These are phyloP conservation scores for Aurinia saxatilis DNA, from an alignment of 345 rosid species.

Conservation along the genomic window DNA sequence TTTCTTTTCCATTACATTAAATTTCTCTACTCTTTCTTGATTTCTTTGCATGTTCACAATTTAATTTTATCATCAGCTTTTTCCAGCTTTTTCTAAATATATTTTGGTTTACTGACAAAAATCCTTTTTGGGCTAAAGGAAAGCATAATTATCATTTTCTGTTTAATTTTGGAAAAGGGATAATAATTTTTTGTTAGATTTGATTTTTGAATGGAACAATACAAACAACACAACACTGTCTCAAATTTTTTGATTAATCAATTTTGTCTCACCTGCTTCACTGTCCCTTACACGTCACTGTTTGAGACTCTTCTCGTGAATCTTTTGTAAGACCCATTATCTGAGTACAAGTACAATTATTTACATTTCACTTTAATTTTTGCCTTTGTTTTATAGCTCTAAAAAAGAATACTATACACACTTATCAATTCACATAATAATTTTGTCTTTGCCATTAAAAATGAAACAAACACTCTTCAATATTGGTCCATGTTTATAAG, in stretches of 20 bases:
- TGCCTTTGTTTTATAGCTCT: conserved; percentile 8
- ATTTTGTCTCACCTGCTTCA: conserved; percentile 27
- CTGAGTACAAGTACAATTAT: conserved; percentile 25
- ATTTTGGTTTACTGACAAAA: conserved; percentile 13
- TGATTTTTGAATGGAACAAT: conserved; percentile 20
- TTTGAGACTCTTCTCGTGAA: conserved; percentile 26
- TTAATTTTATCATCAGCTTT: conserved; percentile 23
- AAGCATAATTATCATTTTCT: neutral
- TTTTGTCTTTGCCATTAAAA: neutral
- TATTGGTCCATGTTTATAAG: too few species aligned
- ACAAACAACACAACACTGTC: conserved; percentile 14
- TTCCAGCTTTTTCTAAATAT: conserved; percentile 9
- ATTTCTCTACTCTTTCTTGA: neutral
- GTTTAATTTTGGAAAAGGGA: neutral
- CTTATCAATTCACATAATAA: neutral
- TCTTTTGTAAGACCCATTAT: conserved; percentile 22
- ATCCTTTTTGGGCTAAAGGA: neutral
- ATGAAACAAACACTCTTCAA: neutral
- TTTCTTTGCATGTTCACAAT: conserved; percentile 27
- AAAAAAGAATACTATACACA: neutral
- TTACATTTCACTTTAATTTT: neutral
- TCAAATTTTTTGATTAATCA: conserved; percentile 27
- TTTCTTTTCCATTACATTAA: too few species aligned
- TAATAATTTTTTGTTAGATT: neutral
- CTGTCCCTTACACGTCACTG: conserved; percentile 25